phyloP scores from a whole-genome alignment of 176 grass and related monocot species.

The Thinopyrum elongatum region DNA sequence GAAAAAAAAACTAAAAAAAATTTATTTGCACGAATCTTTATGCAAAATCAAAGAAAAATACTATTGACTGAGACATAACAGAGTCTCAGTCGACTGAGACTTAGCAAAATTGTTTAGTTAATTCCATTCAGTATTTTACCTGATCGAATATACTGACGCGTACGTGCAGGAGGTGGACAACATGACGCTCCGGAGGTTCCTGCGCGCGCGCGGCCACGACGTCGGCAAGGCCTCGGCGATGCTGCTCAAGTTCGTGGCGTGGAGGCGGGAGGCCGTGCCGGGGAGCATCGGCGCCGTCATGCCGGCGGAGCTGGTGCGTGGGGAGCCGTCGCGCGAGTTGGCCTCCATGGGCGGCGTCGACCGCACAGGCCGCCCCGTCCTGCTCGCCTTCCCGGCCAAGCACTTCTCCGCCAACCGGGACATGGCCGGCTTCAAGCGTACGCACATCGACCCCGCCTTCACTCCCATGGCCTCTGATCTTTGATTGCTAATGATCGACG shows the following conservation, averaged over 20 bases:
- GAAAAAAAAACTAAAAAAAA: no score
- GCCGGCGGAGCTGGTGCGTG: conserved; percentile 35
- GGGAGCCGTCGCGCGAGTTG: conserved; percentile 52
- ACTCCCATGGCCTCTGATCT: background rate
- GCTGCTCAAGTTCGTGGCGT: conserved; percentile 63
- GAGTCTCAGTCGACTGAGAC: no score
- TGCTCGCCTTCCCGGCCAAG: conserved; percentile 40
- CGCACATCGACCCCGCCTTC: background rate
- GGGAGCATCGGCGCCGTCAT: conserved; percentile 44
- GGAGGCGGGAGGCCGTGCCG: conserved; percentile 58
- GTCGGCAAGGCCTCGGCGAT: conserved; percentile 60
- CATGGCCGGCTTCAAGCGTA: conserved; percentile 73
- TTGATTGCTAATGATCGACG: background rate
- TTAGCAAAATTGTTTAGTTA: no score
- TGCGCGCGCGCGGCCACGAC: conserved; percentile 65
- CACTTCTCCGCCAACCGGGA: conserved; percentile 61
- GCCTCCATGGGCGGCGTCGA: conserved; percentile 54
- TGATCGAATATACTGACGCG: background rate
- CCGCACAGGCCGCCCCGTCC: conserved; percentile 53
- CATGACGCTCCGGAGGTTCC: conserved; percentile 71
- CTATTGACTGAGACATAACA: no score
- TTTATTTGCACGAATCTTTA: no score
- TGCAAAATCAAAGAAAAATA: no score
- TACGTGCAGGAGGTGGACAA: conserved; percentile 63
- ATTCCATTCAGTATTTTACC: background rate